Evolutionary conservation across 75 land plant genomes (phyloP).

Genomic region (Pseudotsuga menziesii): DNA sequence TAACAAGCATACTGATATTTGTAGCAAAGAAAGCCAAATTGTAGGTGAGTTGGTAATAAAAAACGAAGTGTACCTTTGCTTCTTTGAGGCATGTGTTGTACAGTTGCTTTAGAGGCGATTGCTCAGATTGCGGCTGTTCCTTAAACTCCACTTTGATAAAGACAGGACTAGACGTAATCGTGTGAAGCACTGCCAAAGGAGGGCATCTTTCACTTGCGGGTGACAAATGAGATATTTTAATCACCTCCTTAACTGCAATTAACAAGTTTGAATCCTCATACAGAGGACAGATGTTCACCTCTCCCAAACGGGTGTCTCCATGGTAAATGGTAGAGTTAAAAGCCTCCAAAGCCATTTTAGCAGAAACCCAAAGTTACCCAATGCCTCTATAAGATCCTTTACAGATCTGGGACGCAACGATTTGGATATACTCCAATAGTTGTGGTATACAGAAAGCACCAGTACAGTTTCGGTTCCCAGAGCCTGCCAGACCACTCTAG

Average conservation of each 20-base stretch:
- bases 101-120: conserved; percentile 37
- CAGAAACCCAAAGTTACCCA: conserved; percentile 8
- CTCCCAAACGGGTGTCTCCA: conserved; percentile 50
- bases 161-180: conserved; percentile 56
- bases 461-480: background rate
- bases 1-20: too few relatives aligned
- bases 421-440: background rate
- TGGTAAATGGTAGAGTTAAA: conserved; percentile 40
- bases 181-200: conserved; percentile 79
- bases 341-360: conserved; percentile 5
- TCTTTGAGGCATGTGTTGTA: conserved; percentile 72
- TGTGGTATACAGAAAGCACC: background rate
- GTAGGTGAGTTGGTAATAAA: background rate
- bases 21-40: background rate
- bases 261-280: conserved; percentile 39
- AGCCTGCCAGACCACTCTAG: background rate
- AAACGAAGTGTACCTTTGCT: conserved; percentile 45
- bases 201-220: conserved; percentile 74
- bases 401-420: background rate
- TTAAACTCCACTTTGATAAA: conserved; percentile 64
- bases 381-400: background rate
- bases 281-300: conserved; percentile 36
- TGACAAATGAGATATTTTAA: conserved; percentile 61
- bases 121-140: conserved; percentile 19
- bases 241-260: conserved; percentile 34